Evolutionary conservation across 2,329 filamentous ascomycete species (phyloP), one percentile per base, ranked within the genome.

Genomic region (Cercospora berteroae): DNA sequence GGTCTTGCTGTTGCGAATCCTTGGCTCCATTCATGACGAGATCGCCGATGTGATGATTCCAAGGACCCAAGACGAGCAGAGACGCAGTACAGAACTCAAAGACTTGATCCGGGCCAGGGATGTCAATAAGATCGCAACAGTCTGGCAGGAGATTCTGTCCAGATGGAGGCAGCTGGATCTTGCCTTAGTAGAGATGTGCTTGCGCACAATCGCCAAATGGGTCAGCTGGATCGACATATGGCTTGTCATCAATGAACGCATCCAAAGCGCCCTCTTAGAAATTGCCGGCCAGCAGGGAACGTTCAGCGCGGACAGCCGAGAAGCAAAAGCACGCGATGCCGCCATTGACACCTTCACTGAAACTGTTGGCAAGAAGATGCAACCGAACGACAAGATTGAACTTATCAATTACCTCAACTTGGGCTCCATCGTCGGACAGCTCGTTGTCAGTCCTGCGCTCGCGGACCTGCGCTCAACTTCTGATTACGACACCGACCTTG

Each of bases 161-260:
- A 88, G 90, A 74, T 98, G 94, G 86, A 84, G 85, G 72, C 87
- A 87, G 74, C 80, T 81, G 65, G 86, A 86, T 75, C 84, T 88
- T 66, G 87, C 90, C 72, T 86, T 98, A 66, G 86, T 96, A 52
- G 93, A 97, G 79, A 89, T 96, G 85, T 94, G 92, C 74, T 85
- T 99, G 63, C 93, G 90, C 80, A 90, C 93, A n/a, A 88, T 99
- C 71, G 93, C 93, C 42, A 95, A 94, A 79, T 99, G 95, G 94
- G 93, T 97, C 68, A 96, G 93, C 85, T 99, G 95, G 95, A 96
- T 96, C 76, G 95, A 98, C 77, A 98, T 99, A 74, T 91, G 91
- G 60, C 84, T 99, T 66, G 89, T 99, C 55, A 92, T 99, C 74
- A 96, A 96, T 79, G 88, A 94, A 77, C 87, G 90, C 63, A 95